A percentile compares a stretch with the other conserved stretches of the same genome.
Evolutionary conservation across 108 stramenopile species (phyloP).

Genomic region (Cyclotella cryptica): DNA sequence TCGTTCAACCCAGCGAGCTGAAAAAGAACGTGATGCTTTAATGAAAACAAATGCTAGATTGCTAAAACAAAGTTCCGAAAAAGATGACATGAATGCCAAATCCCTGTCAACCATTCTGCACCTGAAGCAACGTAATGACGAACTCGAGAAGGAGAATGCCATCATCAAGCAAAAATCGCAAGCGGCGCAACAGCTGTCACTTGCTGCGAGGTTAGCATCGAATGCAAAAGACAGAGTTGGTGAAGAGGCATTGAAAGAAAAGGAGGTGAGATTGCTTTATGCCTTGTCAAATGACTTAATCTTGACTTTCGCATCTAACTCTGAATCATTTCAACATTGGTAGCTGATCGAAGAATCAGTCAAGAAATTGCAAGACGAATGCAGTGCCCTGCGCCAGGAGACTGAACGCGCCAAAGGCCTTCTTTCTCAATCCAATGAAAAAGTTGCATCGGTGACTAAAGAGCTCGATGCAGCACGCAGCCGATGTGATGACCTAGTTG

Average conservation of each 20-base stretch:
- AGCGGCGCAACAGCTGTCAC: conserved; percentile 79
- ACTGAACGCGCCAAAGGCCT: conserved; percentile 52
- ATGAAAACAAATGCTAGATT: conserved; percentile 77
- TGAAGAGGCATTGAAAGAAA: conserved; percentile 79
- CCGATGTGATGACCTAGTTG: conserved; percentile 79
- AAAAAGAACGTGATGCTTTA: conserved; percentile 76
- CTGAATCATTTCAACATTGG: too few species aligned
- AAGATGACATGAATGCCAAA: conserved; percentile 92
- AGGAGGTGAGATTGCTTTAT: conserved; percentile 45
- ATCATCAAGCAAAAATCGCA: conserved; percentile 78
- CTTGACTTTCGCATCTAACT: too few species aligned
- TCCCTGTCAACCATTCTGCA: conserved; percentile 86
- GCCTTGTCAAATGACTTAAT: too few species aligned
- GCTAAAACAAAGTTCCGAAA: conserved; percentile 80
- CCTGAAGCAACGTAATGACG: conserved; percentile 79
- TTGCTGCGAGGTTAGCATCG: conserved; percentile 79
- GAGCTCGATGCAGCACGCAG: conserved; percentile 60
- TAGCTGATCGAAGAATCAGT: conserved; percentile 57
- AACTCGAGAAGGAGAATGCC: conserved; percentile 71
- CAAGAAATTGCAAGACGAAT: conserved; percentile 44
- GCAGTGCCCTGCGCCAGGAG: conserved; percentile 36
- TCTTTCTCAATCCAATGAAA: conserved; percentile 53
- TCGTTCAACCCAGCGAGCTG: conserved; percentile 47
- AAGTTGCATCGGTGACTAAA: conserved; percentile 49
- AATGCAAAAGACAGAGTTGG: conserved; percentile 82